Evolutionary conservation across 495 filamentous ascomycete species (phyloP).

Genomic region (Podospora bellae-mahoneyi): DNA sequence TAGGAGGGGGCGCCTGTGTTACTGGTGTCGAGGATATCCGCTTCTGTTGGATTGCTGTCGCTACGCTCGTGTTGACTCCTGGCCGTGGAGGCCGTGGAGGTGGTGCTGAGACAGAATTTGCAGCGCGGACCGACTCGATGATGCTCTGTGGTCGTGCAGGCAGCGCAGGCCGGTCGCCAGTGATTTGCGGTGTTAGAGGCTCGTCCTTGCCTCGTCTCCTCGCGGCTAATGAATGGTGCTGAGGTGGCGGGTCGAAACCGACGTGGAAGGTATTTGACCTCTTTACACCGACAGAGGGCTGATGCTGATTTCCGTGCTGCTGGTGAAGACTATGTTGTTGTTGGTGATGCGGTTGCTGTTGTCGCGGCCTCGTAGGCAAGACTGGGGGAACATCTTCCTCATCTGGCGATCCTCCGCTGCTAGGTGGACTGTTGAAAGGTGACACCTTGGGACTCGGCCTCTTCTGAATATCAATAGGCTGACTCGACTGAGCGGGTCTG

Average conservation of each 20-base stretch:
- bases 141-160: constrained; percentile 52
- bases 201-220: constrained; percentile 37
- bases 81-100: constrained; percentile 49
- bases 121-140: constrained; percentile 27
- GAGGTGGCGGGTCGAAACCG: constrained; percentile 47
- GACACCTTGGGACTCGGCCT: constrained; percentile 53
- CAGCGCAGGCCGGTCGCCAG: constrained; percentile 56
- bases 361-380: constrained; percentile 40
- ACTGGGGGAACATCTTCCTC: constrained; percentile 43
- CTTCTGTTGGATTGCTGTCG: constrained; percentile 40
- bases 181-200: constrained; percentile 31
- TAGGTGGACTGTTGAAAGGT: constrained; percentile 87
- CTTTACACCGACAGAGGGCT: constrained; percentile 9
- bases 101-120: constrained; percentile 33
- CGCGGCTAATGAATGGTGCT: constrained; percentile 46
- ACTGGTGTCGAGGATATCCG: constrained; percentile 49
- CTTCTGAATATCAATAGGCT: constrained; percentile 33
- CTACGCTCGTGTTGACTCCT: constrained; percentile 32
- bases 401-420: constrained; percentile 62
- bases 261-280: constrained; percentile 31
- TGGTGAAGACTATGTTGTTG: not conserved
- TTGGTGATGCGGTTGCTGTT: constrained; percentile 17
- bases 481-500: constrained; percentile 24
- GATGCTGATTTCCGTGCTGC: constrained; percentile 7
- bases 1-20: constrained; percentile 38